Evolutionary conservation across 139 green algal genomes (phyloP), one percentile per base, ranked within the genome.

Genomic region (Chlorella sp.): DNA sequence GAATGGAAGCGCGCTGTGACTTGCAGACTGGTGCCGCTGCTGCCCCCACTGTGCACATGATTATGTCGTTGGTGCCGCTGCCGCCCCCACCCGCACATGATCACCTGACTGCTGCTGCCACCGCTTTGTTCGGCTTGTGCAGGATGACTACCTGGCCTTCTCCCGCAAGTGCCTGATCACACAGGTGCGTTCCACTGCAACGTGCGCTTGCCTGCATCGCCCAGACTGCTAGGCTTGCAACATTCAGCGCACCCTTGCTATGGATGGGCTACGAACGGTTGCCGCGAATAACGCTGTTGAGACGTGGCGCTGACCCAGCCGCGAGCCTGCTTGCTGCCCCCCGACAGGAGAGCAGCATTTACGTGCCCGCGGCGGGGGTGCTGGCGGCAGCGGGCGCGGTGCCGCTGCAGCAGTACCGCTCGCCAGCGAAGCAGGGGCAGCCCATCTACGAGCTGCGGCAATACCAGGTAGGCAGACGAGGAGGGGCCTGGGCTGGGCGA

Each of bases 401-500:
- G 48, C 73, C 77, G 9, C 5, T 85, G 48, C 60, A 81, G 67
- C 34, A 62, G 3, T 85, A 48, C 48, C 2, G 17, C 26, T 26
- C 80, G 67, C 80, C 67, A 28, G 41, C 68, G 1, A 28, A 51
- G 46, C 19, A 78, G 48, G 48, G n/a, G 68, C 68, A 79, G 68
- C 67, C 80, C 0, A 20, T 96, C 82, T 96, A 95, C 56, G 94
- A 96, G 89, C 65, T 92, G 77, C 87, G 94, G 26, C 87, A 89
- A 26, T 97, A 96, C 81, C 93, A 96, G 90, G 67, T 85, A 36
- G 14, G 43, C 13, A 17, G 41, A 28, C 0, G n/a, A n/a, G n/a
- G n/a, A n/a, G n/a, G n/a, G n/a, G n/a, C n/a, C n/a, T n/a, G n/a
- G n/a, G n/a, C n/a, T n/a, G n/a, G n/a, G n/a, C n/a, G n/a, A n/a